phyloP scores from a whole-genome alignment of 208 protist species.

The Phytomonas sp. region DNA sequence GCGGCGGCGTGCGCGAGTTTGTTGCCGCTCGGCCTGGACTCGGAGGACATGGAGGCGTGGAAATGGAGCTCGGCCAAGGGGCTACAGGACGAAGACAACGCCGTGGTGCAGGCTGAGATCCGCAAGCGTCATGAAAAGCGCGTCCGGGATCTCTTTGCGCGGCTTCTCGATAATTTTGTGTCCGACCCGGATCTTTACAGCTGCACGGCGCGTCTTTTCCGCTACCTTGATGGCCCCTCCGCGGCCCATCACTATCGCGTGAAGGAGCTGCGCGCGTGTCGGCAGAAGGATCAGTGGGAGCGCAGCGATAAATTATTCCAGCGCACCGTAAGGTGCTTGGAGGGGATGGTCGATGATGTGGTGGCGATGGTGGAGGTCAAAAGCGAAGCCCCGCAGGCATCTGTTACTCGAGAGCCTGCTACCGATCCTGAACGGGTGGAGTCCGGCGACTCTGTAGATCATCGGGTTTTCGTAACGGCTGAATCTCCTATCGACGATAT shows the following conservation, averaged over 20 bases:
- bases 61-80: background rate
- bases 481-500: no score
- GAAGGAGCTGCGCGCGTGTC: constrained; percentile 76
- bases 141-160: constrained; percentile 56
- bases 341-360: constrained; percentile 34
- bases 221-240: constrained; percentile 70
- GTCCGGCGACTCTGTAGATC: constrained; percentile 10
- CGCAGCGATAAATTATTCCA: constrained; percentile 37
- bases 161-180: constrained; percentile 68
- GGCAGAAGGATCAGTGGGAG: constrained; percentile 83
- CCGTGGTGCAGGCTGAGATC: constrained; percentile 20
- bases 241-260: constrained; percentile 43
- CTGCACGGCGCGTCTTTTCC: constrained; percentile 50
- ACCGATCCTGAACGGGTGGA: constrained; percentile 28
- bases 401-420: no score
- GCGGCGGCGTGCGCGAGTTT: constrained; percentile 18
- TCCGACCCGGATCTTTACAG: constrained; percentile 78
- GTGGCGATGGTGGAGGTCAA: constrained; percentile 25
- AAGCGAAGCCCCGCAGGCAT: constrained; percentile 15
- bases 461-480: background rate
- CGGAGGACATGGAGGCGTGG: constrained; percentile 12
- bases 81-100: background rate
- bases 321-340: constrained; percentile 54
- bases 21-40: constrained; percentile 27
- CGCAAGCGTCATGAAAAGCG: constrained; percentile 56